phyloP scores from a whole-genome alignment of 768 basidiomycete species.

The Leccinum olivaceopallidum region DNA sequence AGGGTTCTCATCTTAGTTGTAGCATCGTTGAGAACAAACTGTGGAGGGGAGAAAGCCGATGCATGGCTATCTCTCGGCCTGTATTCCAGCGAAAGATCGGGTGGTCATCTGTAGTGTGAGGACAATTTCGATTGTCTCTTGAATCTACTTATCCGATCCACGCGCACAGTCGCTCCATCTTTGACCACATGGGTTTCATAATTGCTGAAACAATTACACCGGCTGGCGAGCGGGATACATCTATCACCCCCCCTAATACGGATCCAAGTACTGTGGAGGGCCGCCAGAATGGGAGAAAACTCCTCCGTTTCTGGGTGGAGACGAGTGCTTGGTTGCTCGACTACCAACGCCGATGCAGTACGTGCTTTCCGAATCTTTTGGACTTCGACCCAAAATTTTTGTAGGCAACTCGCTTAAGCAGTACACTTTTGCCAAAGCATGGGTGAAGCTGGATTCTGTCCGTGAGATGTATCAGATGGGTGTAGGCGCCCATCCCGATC shows the following conservation, averaged over 20 bases:
- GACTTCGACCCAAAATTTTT: constrained; percentile 9
- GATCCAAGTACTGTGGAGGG: constrained; percentile 48
- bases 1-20: constrained; percentile 6
- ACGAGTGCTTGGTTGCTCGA: constrained; percentile 64
- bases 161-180: constrained; percentile 40
- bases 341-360: constrained; percentile 51
- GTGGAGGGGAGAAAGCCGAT: constrained; percentile 67
- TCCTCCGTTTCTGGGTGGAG: constrained; percentile 83
- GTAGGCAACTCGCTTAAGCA: constrained; percentile 50
- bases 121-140: constrained; percentile 4
- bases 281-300: constrained; percentile 52
- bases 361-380: constrained; percentile 15
- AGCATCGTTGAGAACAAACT: constrained; percentile 77
- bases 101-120: constrained; percentile 63
- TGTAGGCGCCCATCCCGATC: constrained; percentile 76
- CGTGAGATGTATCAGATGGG: constrained; percentile 72
- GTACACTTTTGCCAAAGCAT: constrained; percentile 39
- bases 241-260: constrained; percentile 55
- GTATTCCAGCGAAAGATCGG: constrained; percentile 67
- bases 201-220: constrained; percentile 21
- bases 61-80: constrained; percentile 51
- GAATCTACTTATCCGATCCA: constrained; percentile 13
- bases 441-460: constrained; percentile 56
- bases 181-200: constrained; percentile 42
- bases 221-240: constrained; percentile 38